Base-by-base conservation (phyloP, 495 filamentous ascomycete genomes). In the Tuber brumale region DNA sequence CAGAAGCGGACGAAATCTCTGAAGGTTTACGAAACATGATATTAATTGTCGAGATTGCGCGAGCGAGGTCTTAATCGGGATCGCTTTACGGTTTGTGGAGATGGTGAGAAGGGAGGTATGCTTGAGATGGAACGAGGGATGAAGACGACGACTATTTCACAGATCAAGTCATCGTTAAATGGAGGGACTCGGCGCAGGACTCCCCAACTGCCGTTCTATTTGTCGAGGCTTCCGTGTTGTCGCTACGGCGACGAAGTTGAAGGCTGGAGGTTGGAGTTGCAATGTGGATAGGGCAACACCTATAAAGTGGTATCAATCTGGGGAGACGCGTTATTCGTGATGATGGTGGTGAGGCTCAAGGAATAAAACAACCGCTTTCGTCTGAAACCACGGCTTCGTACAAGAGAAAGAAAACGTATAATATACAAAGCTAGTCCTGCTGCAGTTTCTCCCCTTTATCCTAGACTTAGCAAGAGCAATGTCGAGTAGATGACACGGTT, bases 21-120 rank as follows among this genome's bases (percentile, higher is more conserved):
- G 72, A 43, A 57, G 78, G 77, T 57, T 39, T 79, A 69, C 73
- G 61, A 76, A 80, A 80, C 31, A 80, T 42, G 18, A 70, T 66
- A 57, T 80, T 46, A 74, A 71, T 80, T 41, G 51, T 71, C 61
- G 27, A 57, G 70, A 42, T 46, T 37, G 61, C 51, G 71, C 37
- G 27, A 9, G 46, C 41, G 31, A 35, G 46, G 35, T 39, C 18
- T 14, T 41, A 5, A 43, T 35, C 71, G 74, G 14, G 42, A 71
- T n/a, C 16, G 61, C 44, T 35, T 21, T 42, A 41, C 19, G 42
- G 72, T 42, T 41, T 61, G 69, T 74, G 51, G 37, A 61, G 66
- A 39, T 74, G 72, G 27, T n/a, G 72, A 39, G n/a, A 73, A 41
- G 12, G 72, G 23, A 45, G 73, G 21, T 41, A 39, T 70, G 73